Base-by-base conservation (phyloP, 495 filamentous ascomycete species). In the Sporormia fimetaria region DNA sequence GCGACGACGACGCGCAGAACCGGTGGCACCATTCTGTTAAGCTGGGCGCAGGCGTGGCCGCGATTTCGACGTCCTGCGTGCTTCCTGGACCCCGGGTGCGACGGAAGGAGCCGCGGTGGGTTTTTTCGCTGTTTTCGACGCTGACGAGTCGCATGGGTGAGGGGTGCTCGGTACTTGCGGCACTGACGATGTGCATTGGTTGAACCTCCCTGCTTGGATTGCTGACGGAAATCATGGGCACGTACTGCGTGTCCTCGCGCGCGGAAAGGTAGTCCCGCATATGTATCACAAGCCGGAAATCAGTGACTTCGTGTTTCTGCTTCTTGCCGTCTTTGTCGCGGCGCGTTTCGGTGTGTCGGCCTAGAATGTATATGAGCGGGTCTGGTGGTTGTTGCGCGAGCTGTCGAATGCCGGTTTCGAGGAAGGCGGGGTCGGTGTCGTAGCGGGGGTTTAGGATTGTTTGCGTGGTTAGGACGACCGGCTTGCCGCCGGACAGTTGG, bases 1-100 rank as follows among this genome's bases (percentile, higher is more conserved):
- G 57, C 3, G 68, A 56, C 6, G 63, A 57, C 40, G 67, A 70
- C 5, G 67, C 63, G 25, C 63, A 66, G 47, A 69, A 80, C 17
- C 56, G 61, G 29, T 75, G 66, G 47, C 71, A 75, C 73, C 74
- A 78, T 37, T 71, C 69, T 2, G 40, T 47, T 5, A 78, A 58
- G 3, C 42, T 26, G 7, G 49, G 51, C 21, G 28, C 37, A 8
- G 40, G 14, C 1, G 34, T 28, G 20, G 41, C 44, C n/a, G n/a
- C n/a, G 17, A 49, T 33, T 38, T 60, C 55, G 24, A 60, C 37
- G 25, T 56, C 52, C 22, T 54, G 34, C 25, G 37, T 54, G 30
- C 39, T 50, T 14, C 47, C 47, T 2, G 50, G 43, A 1, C 50
- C 56, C 5, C 50, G 39, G 18, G 49, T 53, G 37, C 51, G 49